A percentile compares a stretch with the other conserved stretches of the same genome.
These are phyloP conservation scores for Nymphaea thermarum DNA, from an alignment of 164 flowering plant genomes.

Conservation along the genomic window DNA sequence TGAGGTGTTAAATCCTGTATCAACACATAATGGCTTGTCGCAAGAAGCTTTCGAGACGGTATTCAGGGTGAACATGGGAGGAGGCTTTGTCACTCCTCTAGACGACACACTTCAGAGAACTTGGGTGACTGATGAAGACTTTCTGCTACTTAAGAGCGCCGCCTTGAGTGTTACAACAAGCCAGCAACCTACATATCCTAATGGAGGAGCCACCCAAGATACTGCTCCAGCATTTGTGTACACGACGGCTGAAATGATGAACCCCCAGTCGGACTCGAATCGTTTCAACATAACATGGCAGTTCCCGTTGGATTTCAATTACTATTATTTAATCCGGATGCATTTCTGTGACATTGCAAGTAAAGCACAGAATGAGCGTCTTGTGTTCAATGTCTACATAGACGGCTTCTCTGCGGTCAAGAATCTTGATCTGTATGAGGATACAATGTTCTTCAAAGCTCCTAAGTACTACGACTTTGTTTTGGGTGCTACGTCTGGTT, in stretches of 20 bases:
- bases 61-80: slow-evolving; percentile 70
- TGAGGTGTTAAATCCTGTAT: slow-evolving; percentile 2
- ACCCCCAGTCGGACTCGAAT: slow-evolving; percentile 14
- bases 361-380: not conserved
- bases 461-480: slow-evolving; percentile 48
- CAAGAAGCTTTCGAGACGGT: slow-evolving; percentile 54
- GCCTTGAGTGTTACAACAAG: slow-evolving; percentile 16
- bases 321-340: slow-evolving; percentile 45
- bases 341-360: slow-evolving; percentile 68
- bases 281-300: slow-evolving; percentile 55
- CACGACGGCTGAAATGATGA: slow-evolving; percentile 38
- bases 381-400: slow-evolving; percentile 48
- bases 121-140: slow-evolving; percentile 52
- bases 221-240: slow-evolving; percentile 58
- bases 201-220: slow-evolving; percentile 17
- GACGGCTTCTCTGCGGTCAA: slow-evolving; percentile 21
- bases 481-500: slow-evolving; percentile 5
- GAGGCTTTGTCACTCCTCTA: slow-evolving; percentile 20
- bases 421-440: slow-evolving; percentile 32
- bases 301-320: slow-evolving; percentile 45
- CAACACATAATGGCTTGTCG: slow-evolving; percentile 7
- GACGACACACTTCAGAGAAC: slow-evolving; percentile 45
- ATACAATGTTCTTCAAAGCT: slow-evolving; percentile 20
- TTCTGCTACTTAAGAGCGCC: slow-evolving; percentile 12
- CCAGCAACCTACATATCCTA: slow-evolving; percentile 23